Evolutionary conservation across 2,329 filamentous ascomycete species (phyloP), one percentile per base, ranked within the genome.

Genomic region (Alternaria brassicicola): DNA sequence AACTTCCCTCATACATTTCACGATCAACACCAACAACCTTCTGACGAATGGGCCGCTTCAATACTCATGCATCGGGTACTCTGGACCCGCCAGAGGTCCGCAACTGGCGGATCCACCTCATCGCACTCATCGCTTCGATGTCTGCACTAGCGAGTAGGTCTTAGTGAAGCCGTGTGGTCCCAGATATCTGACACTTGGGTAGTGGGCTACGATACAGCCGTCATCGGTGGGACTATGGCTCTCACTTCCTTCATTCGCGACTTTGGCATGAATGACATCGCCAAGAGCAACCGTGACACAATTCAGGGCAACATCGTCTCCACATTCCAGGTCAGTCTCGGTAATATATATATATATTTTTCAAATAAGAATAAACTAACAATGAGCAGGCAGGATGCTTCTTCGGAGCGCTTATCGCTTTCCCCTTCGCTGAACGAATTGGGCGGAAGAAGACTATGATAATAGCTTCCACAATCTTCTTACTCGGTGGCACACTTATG

Each of bases 391-490:
- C 72, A 26, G 72, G 76, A 23, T 75, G 72, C 48, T 78, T 78
- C 65, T 78, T 78, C 41, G 76, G 77, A 25, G 75, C 76, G n/a
- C 67, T 79, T 4, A 58, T 76, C 46, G 75, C 76, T 3, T 80
- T 82, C 53, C 80, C 79, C 45, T 76, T 84, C 8, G 81, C 81
- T 0, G 82, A 85, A 57, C 77, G 75, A 31, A 77, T 82, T 30
- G 82, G 82, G 15, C 80, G 82, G 7, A 81, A 81, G 60, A 79
- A 78, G 55, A 81, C 80, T 6, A 77, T 85, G 33, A 79, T 85
- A 52, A 63, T 80, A 21, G 80, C 81, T 4, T 75, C 78, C 7
- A 55, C 74, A 5, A 74, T 83, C 13, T 84, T 83, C 64, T 65
- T 79, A 5, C 64, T 79, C 1, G 78, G 78, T 25, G 78, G 75